phyloP scores from a whole-genome alignment of 192 early-diverging fungal species.

The Haplosporangium gracile region DNA sequence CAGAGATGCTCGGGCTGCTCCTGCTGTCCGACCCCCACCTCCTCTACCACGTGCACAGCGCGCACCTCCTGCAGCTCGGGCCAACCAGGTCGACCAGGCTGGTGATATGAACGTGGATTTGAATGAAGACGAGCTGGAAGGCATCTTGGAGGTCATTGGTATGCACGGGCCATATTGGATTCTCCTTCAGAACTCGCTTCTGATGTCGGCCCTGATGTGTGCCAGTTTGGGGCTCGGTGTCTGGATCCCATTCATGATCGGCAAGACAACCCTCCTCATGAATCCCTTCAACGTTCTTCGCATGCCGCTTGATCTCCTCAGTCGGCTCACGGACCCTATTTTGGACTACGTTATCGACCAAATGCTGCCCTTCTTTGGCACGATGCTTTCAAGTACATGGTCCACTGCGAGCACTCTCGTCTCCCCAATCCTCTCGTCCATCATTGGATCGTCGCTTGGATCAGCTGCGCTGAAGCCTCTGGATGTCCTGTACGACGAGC shows the following conservation, averaged over 20 bases:
- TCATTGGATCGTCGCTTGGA: constrained; percentile 9
- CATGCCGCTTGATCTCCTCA: constrained; percentile 20
- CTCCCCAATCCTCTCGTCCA: not conserved
- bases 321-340: constrained; percentile 38
- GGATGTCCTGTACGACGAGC: constrained; percentile 1
- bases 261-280: constrained; percentile 65
- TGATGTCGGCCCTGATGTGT: constrained; percentile 85
- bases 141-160: constrained; percentile 91
- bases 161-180: constrained; percentile 87
- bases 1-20: not conserved
- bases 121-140: constrained; percentile 77
- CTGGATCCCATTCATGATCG: constrained; percentile 85
- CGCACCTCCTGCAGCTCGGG: not conserved
- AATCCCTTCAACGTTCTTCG: constrained; percentile 30
- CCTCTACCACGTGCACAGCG: not conserved
- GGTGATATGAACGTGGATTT: constrained; percentile 45
- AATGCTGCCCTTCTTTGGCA: constrained; percentile 11
- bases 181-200: constrained; percentile 83
- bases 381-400: not conserved
- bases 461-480: not conserved
- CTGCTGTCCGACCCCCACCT: constrained; percentile 9
- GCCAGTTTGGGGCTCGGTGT: constrained; percentile 79
- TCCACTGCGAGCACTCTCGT: not conserved
- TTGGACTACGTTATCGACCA: constrained; percentile 42
- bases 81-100: constrained; percentile 48